These are phyloP conservation scores for Hanseniaspora uvarum DNA, from an alignment of 1,139 yeast genomes.

Conservation along the genomic window DNA sequence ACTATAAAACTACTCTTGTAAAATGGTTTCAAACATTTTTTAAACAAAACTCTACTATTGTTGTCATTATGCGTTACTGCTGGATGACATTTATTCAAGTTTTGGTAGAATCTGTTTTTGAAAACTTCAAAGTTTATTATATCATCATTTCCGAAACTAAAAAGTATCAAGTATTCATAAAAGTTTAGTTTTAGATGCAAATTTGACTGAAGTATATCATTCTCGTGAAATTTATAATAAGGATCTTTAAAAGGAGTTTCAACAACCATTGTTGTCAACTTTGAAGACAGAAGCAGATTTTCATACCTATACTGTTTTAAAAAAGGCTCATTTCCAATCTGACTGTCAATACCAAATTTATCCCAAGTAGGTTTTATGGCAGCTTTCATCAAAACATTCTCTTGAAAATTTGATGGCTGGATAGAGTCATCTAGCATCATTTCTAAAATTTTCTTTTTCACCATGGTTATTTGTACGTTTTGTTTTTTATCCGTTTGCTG, in stretches of 20 bases:
- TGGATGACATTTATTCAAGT: neutral
- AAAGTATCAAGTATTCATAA: conserved; percentile 3
- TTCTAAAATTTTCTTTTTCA: neutral
- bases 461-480: neutral
- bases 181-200: neutral
- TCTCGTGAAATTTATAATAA: neutral
- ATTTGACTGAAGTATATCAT: neutral
- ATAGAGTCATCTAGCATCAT: neutral
- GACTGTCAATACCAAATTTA: neutral
- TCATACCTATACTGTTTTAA: neutral
- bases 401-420: neutral
- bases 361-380: neutral
- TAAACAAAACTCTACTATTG: conserved; percentile 1
- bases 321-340: neutral
- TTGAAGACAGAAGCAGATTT: neutral
- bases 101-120: neutral
- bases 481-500: neutral
- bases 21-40: conserved; percentile 1
- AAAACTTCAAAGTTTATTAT: neutral
- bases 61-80: neutral
- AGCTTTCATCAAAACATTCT: neutral
- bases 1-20: neutral
- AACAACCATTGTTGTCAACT: neutral
- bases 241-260: conserved; percentile 6
- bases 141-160: neutral